These are phyloP conservation scores for Sparassis latifolia DNA, from an alignment of 1,284 basidiomycete genomes.

Conservation along the genomic window DNA sequence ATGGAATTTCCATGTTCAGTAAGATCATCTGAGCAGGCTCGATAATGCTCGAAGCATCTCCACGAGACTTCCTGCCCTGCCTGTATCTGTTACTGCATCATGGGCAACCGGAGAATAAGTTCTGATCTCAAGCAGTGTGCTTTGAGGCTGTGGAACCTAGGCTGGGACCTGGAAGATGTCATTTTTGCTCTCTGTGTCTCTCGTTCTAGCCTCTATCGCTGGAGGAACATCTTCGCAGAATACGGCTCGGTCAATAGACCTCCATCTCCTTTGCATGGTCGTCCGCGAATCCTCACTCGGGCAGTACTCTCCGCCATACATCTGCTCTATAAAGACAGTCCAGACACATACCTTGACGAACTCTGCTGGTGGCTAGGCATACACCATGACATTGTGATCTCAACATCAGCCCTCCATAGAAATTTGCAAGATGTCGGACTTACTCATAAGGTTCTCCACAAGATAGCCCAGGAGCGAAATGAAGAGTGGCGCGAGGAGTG, in stretches of 20 bases:
- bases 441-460: slow-evolving; percentile 7
- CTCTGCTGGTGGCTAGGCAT: slow-evolving; percentile 5
- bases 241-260: not conserved
- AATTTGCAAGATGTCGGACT: slow-evolving; percentile 1
- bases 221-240: not conserved
- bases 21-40: no score
- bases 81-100: no score
- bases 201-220: not conserved
- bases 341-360: slow-evolving; percentile 6
- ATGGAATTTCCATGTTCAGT: no score
- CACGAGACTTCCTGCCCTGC: no score
- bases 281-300: not conserved
- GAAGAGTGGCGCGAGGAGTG: slow-evolving; percentile 15
- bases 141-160: not conserved
- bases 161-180: not conserved
- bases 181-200: not conserved
- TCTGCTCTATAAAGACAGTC: not conserved
- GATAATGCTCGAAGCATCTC: no score
- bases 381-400: not conserved
- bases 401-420: not conserved
- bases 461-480: slow-evolving; percentile 8
- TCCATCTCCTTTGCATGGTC: not conserved
- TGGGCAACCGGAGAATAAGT: not conserved
- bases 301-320: not conserved
- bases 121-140: not conserved